A percentile compares a stretch with the other conserved stretches of the same genome.
Conservation (phyloP, 2,329 filamentous ascomycete genomes). For the Colletotrichum costaricense region DNA sequence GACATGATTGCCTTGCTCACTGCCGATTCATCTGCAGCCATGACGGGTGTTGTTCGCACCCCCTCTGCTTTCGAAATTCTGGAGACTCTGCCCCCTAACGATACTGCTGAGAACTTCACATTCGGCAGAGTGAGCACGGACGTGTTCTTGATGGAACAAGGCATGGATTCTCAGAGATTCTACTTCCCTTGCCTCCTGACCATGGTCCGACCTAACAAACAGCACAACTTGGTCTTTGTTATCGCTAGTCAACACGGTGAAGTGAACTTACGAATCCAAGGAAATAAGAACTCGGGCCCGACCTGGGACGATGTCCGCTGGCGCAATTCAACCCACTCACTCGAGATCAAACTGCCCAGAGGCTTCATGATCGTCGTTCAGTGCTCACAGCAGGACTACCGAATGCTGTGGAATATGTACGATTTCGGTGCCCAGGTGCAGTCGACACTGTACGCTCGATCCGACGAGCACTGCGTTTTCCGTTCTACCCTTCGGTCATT, state of each 20-base stretch:
- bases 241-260: conserved; percentile 84
- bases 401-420: conserved; percentile 83
- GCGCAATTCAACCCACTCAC: conserved; percentile 73
- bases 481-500: conserved; percentile 78
- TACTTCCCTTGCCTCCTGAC: conserved; percentile 81
- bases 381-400: conserved; percentile 81
- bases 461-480: conserved; percentile 78
- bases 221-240: conserved; percentile 77
- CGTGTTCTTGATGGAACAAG: conserved; percentile 79
- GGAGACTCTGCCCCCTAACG: conserved; percentile 80
- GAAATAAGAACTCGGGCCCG: conserved; percentile 74
- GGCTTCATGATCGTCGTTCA: conserved; percentile 80
- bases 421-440: conserved; percentile 86
- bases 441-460: conserved; percentile 73
- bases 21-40: conserved; percentile 64
- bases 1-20: conserved; percentile 79
- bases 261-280: conserved; percentile 79
- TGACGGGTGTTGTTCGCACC: conserved; percentile 60
- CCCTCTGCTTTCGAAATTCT: conserved; percentile 64
- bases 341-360: conserved; percentile 78
- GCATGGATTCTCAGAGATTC: conserved; percentile 74
- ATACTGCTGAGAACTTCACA: conserved; percentile 78
- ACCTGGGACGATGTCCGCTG: conserved; percentile 87
- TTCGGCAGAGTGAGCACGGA: conserved; percentile 84
- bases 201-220: conserved; percentile 75